These are phyloP conservation scores for Ophiostoma fasciatum DNA, from an alignment of 2,329 filamentous ascomycete species.

Conservation along the genomic window DNA sequence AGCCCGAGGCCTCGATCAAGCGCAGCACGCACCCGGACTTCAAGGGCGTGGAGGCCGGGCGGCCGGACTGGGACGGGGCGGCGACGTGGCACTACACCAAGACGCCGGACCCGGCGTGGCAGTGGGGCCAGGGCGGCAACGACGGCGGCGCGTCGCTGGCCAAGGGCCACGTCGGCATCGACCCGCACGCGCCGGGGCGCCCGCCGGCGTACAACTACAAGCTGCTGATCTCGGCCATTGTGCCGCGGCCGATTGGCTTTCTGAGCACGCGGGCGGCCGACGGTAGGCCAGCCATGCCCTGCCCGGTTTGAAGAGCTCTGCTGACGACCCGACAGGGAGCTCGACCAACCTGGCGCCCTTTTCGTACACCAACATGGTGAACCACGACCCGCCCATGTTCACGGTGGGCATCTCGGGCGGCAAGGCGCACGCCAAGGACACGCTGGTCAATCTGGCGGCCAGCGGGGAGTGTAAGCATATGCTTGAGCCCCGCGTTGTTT, in stretches of 20 bases:
- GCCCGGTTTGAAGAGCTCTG: not conserved
- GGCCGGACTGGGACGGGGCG: slow-evolving; percentile 37
- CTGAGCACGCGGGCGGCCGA: slow-evolving; percentile 42
- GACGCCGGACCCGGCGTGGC: slow-evolving; percentile 51
- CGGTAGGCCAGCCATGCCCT: slow-evolving; percentile 29
- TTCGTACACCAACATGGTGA: slow-evolving; percentile 71
- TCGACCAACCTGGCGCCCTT: slow-evolving; percentile 71
- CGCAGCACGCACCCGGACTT: slow-evolving; percentile 64
- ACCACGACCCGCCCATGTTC: slow-evolving; percentile 79
- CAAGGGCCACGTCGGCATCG: slow-evolving; percentile 58
- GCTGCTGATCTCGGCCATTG: slow-evolving; percentile 68
- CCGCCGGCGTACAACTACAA: slow-evolving; percentile 71
- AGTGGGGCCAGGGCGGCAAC: slow-evolving; percentile 51
- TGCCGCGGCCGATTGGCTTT: slow-evolving; percentile 67
- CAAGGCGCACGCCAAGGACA: slow-evolving; percentile 54
- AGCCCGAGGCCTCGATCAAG: slow-evolving; percentile 22
- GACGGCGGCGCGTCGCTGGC: slow-evolving; percentile 15
- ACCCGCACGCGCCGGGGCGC: slow-evolving; percentile 61
- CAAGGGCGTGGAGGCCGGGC: slow-evolving; percentile 51
- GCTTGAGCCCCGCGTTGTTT: too few species aligned
- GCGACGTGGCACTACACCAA: slow-evolving; percentile 42
- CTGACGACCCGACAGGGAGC: not conserved
- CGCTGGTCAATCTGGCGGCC: slow-evolving; percentile 57
- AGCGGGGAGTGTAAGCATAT: slow-evolving; percentile 65
- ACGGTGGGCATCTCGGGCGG: slow-evolving; percentile 37